Evolutionary conservation across 352 stramenopile species (phyloP), one percentile per base, ranked within the genome.

Genomic region (Lagenidium giganteum): DNA sequence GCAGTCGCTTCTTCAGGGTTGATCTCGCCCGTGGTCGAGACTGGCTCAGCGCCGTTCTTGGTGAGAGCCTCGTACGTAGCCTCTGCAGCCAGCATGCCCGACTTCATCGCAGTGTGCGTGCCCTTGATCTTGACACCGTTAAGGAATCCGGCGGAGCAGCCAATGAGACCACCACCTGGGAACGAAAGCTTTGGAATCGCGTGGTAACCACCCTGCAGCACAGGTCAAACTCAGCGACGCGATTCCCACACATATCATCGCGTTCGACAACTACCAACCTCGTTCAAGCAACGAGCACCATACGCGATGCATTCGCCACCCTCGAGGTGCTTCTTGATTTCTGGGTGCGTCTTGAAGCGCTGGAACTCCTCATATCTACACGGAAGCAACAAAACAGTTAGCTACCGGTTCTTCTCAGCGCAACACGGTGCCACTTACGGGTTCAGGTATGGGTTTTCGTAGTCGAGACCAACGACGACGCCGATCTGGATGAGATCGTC

Each of bases 51-150:
- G 23, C 46, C 77, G 20, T 51, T 66, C 22, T 54, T 51, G 23
- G 70, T 81, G 27, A 97, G 51, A 37, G 82, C 69, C 16, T 98
- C 89, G 62, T 97, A 98, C 26, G 95, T 70, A 23, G 95, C 83
- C 65, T 99, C 96, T 6, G 96, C 96, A 35, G 95, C 96, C 24
- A 99, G 66, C 82, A 98, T 98, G 33, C 96, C 96, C 36, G 79
- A 97, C 81, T 99, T 98, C 66, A 99, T 98, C 25, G 96, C 97
- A 32, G 95, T 99, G 75, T 99, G 97, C 26, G 91, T 96, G 33
- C 97, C 97, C 69, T 99, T 99, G 67, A 99, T 98, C 77, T 99
- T 99, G 14, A 99, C 93, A 8, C 85, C 79, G 67, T 99, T 99
- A 40, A 99, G 64, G 61, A 99, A 99, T 33, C 97, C 97, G 40